phyloP scores from a whole-genome alignment of 73 alveolate species.

The Uronychia binucleata region DNA sequence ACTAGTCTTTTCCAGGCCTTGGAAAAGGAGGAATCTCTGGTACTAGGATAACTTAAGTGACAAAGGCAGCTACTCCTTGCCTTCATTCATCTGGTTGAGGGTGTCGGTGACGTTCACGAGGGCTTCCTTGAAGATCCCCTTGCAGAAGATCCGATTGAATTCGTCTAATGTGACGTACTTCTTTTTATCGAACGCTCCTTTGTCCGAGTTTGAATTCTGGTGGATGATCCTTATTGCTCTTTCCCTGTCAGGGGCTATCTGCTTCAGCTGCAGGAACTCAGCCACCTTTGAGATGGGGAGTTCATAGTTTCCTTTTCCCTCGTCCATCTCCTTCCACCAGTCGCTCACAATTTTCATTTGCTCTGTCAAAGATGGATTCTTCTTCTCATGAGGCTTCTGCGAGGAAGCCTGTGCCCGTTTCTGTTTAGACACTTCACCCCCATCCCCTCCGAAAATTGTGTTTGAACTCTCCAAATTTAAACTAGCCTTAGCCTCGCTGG shows the following conservation, averaged over 20 bases:
- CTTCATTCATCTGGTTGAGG: slow-evolving; percentile 11
- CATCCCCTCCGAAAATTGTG: too few relatives aligned
- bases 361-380: slow-evolving; percentile 36
- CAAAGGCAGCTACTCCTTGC: slow-evolving; percentile 31
- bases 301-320: slow-evolving; percentile 22
- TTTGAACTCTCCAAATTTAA: not conserved
- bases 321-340: slow-evolving; percentile 64
- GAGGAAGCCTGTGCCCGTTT: too few relatives aligned
- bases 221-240: slow-evolving; percentile 20
- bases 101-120: slow-evolving; percentile 31
- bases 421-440: too few relatives aligned
- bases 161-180: slow-evolving; percentile 41
- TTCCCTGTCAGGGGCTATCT: slow-evolving; percentile 46
- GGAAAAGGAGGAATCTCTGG: slow-evolving; percentile 33
- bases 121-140: slow-evolving; percentile 59
- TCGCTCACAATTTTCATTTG: slow-evolving; percentile 52
- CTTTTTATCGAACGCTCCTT: slow-evolving; percentile 9
- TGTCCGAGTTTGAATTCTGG: slow-evolving; percentile 3
- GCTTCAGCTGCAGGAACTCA: slow-evolving; percentile 41
- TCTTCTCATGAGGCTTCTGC: too few relatives aligned
- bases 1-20: slow-evolving; percentile 33
- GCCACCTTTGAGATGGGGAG: slow-evolving; percentile 23
- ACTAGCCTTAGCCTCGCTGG: too few relatives aligned
- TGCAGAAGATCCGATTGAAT: slow-evolving; percentile 62
- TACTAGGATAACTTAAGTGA: slow-evolving; percentile 35